Evolutionary conservation across 345 rosid genomes (phyloP), one percentile per base, ranked within the genome.

Genomic region (Murraya koenigii): DNA sequence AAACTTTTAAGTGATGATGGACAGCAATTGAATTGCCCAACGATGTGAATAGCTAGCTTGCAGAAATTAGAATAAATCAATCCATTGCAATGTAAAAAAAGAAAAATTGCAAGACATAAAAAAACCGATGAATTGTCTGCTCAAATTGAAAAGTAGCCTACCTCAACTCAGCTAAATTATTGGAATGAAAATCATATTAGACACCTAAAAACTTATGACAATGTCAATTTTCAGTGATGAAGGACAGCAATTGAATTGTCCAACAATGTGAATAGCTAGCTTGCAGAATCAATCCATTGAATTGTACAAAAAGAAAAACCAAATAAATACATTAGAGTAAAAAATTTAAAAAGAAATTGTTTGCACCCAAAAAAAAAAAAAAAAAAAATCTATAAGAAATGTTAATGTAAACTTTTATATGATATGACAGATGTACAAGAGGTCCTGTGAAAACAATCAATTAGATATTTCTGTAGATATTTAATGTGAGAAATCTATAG

Each of bases 101-200:
- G 17, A 44, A 44, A 30, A 30, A 30, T 2, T 30, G 32, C 32
- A 30, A 30, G 32, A 30, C 32, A 30, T 30, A 77, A 80, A 82
- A 80, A 66, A 82, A 81, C 81, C 92, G 82, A 93, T 88, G 77
- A 86, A 85, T 85, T 90, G 97, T 55, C 96, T 98, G 71, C 87
- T 83, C 90, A 95, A 91, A 86, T 89, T 93, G 86, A 90, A 84
- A 79, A 95, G 90, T 95, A 95, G 78, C 99, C 99, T 95, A 92
- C 82, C 81, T 75, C 58, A 81, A 47, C 61, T 39, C 81, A 84
- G 79, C 64, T 30, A 52, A 82, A 76, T 22, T 73, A 79, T 75
- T 66, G 3, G 23, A 44, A 38, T 47, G 68, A 56, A 59, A 68
- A 61, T 25, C 6, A 13, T n/a, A 11, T 30, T 23, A 19, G 11